Conservation (phyloP, 495 filamentous ascomycete species). For the Jackrogersella multiformis region DNA sequence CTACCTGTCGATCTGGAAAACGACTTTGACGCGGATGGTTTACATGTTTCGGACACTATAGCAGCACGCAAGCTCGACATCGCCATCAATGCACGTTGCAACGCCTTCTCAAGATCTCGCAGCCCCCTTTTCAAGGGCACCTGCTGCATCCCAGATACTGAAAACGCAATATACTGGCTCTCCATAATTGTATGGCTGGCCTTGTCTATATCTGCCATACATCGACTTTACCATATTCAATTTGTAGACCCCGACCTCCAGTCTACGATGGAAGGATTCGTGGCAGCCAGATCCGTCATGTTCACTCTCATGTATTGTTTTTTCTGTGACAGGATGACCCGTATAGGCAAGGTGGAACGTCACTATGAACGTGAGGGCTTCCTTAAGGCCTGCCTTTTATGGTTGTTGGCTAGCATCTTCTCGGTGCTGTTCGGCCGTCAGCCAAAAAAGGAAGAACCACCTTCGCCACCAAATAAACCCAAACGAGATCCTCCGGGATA, state of each 20-base stretch:
- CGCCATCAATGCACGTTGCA: conserved; percentile 67
- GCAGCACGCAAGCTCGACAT: conserved; percentile 61
- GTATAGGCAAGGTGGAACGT: conserved; percentile 67
- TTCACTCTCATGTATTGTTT: conserved; percentile 61
- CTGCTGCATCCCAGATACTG: conserved; percentile 63
- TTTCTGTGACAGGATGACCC: conserved; percentile 63
- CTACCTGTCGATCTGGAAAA: conserved; percentile 52
- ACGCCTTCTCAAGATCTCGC: conserved; percentile 51
- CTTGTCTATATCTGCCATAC: too few relatives aligned
- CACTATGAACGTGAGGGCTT: conserved; percentile 56
- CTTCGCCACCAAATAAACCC: too few relatives aligned
- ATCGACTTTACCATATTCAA: too few relatives aligned
- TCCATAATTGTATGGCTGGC: too few relatives aligned
- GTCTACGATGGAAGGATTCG: not conserved
- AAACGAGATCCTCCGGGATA: conserved; percentile 20
- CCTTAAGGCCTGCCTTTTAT: conserved; percentile 43
- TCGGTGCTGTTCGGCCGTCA: too few relatives aligned
- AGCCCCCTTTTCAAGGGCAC: conserved; percentile 63
- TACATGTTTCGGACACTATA: conserved; percentile 62
- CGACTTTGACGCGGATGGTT: conserved; percentile 58
- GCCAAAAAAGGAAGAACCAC: too few relatives aligned
- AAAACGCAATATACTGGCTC: too few relatives aligned
- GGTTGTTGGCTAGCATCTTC: conserved; percentile 50
- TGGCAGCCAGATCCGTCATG: conserved; percentile 44
- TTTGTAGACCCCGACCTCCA: too few relatives aligned